Percentiles rank a stretch among this genome's conserved stretches.
Evolutionary conservation across 2,329 filamentous ascomycete species (phyloP).

Genomic region (Basipetospora chlamydospora): DNA sequence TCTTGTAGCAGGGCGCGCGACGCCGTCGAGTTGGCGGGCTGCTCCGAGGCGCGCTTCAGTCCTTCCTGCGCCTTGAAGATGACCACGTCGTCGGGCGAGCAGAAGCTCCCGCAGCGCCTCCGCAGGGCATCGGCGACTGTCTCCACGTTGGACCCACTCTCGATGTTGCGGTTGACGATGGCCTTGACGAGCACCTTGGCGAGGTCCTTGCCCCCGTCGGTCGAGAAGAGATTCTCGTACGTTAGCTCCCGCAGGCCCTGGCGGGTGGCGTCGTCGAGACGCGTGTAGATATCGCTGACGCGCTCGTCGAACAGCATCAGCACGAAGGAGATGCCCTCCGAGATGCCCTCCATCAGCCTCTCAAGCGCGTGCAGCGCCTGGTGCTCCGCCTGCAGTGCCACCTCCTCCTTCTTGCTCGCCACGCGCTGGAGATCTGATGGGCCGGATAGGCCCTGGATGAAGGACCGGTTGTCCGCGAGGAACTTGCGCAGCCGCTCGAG

Average conservation of each 20-base stretch:
- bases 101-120: conserved; percentile 89
- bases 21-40: conserved; percentile 57
- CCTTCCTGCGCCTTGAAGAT: conserved; percentile 98
- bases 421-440: conserved; percentile 71
- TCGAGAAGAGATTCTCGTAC: conserved; percentile 77
- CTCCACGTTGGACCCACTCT: conserved; percentile 92
- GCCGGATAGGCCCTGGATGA: conserved; percentile 88
- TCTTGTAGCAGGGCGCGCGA: conserved; percentile 74
- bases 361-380: conserved; percentile 79
- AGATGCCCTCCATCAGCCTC: conserved; percentile 74
- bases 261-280: conserved; percentile 56
- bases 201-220: conserved; percentile 65
- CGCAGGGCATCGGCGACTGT: conserved; percentile 91
- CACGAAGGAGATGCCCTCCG: conserved; percentile 93
- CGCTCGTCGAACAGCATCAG: conserved; percentile 89
- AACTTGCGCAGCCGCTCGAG: conserved; percentile 69
- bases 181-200: conserved; percentile 93
- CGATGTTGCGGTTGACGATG: conserved; percentile 95
- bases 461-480: conserved; percentile 70
- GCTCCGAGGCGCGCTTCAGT: conserved; percentile 74
- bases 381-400: conserved; percentile 86
- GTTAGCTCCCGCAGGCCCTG: conserved; percentile 62
- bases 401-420: conserved; percentile 74
- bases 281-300: conserved; percentile 70
- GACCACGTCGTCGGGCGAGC: conserved; percentile 89